A percentile compares a stretch with the other conserved stretches of the same genome.
phyloP scores from a whole-genome alignment of 2,329 filamentous ascomycete genomes.

The Cercospora sesami region DNA sequence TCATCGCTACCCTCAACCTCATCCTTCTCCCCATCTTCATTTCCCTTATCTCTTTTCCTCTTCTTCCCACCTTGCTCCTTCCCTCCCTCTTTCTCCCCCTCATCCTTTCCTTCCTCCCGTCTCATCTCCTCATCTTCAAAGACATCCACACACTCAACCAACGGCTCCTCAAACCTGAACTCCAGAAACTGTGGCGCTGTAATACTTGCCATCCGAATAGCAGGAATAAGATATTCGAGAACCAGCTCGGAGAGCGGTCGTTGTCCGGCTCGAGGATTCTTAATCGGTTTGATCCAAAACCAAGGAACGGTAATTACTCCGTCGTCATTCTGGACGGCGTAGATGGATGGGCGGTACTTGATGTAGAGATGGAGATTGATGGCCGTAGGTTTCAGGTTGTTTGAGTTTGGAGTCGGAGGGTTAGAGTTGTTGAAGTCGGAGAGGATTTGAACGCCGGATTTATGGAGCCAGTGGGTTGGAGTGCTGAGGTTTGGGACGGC shows the following conservation, averaged over 20 bases:
- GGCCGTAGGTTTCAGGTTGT: neutral
- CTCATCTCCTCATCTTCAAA: neutral
- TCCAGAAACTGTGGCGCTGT: neutral
- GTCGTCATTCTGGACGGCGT: neutral
- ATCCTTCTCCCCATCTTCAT: neutral
- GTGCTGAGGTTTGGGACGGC: neutral
- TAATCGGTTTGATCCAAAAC: neutral
- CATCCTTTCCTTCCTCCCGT: neutral
- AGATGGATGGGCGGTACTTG: neutral
- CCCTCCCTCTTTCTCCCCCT: neutral
- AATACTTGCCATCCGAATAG: neutral
- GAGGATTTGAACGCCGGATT: neutral
- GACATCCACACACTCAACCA: neutral
- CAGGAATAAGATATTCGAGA: neutral
- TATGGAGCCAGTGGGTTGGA: neutral
- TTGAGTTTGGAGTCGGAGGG: neutral
- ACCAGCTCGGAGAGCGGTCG: neutral
- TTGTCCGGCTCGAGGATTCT: neutral
- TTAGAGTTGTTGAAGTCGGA: neutral
- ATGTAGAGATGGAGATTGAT: neutral
- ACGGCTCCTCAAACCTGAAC: neutral
- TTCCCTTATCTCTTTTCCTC: neutral
- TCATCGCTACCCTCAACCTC: neutral
- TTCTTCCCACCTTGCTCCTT: neutral
- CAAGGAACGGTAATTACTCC: neutral